These are phyloP conservation scores for Ananas comosus DNA, from an alignment of 176 grass and related monocot species.

Conservation along the genomic window DNA sequence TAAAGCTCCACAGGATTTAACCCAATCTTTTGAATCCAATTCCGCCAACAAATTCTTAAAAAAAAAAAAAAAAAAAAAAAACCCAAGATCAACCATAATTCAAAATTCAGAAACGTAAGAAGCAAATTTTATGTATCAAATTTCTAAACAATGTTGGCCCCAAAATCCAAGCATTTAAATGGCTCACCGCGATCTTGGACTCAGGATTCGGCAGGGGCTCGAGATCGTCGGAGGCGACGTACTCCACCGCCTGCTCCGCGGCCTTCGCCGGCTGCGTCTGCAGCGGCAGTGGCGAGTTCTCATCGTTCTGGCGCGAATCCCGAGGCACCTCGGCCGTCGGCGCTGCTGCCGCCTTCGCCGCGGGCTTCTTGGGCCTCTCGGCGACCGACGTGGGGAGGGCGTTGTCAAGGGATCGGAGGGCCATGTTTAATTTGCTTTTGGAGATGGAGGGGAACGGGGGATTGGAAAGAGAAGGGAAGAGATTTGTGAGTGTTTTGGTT, in stretches of 20 bases:
- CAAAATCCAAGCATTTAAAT: background rate
- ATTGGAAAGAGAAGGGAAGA: background rate
- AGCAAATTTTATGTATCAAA: background rate
- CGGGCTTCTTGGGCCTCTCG: conserved; percentile 59
- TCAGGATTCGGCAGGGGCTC: conserved; percentile 39
- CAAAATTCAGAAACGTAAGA: too few relatives aligned
- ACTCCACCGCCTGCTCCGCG: conserved; percentile 60
- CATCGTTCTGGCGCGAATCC: conserved; percentile 37
- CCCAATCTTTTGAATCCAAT: conserved; percentile 79
- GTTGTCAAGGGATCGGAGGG: conserved; percentile 82
- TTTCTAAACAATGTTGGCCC: background rate
- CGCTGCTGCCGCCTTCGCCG: conserved; percentile 37
- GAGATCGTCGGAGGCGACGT: conserved; percentile 53
- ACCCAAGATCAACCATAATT: background rate
- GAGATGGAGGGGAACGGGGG: background rate
- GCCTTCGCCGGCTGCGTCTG: background rate
- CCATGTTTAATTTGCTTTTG: conserved; percentile 23
- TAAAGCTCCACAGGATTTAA: conserved; percentile 58
- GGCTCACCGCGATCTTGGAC: conserved; percentile 29
- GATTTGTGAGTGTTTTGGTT: background rate
- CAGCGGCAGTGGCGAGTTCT: conserved; percentile 32
- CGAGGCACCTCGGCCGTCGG: background rate
- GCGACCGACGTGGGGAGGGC: conserved; percentile 36
- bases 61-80: background rate
- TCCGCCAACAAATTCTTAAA: conserved; percentile 40